A percentile compares a stretch with the other conserved stretches of the same genome.
Evolutionary conservation across 371 early-diverging fungal species (phyloP).

Genomic region (Vairimorpha necatrix): DNA sequence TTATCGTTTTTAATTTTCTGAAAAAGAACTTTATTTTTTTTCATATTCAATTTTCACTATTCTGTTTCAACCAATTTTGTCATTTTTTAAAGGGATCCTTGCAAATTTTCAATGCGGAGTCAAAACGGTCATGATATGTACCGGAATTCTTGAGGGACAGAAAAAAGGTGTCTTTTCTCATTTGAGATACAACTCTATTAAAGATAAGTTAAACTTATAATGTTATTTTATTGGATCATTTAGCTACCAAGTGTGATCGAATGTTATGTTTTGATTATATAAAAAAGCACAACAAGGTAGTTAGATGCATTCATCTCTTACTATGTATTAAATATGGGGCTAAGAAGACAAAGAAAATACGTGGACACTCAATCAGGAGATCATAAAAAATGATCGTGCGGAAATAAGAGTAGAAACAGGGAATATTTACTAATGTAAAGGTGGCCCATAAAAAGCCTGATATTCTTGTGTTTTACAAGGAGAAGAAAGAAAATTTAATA

Average conservation of each 20-base stretch:
- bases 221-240: conserved; percentile 8
- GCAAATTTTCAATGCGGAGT: no score
- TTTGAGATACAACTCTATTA: no score
- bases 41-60: no score
- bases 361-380: conserved; percentile 11
- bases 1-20: no score
- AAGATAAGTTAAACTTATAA: no score
- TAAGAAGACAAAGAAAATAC: background rate
- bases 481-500: conserved; percentile 6
- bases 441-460: background rate
- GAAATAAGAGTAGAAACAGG: conserved; percentile 3
- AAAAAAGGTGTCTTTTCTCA: no score
- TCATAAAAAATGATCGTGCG: background rate
- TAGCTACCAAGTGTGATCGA: conserved; percentile 1
- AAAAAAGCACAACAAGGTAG: background rate
- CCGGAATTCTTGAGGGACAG: no score
- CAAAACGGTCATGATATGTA: no score
- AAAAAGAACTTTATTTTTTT: no score
- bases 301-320: conserved; percentile 3
- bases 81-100: no score
- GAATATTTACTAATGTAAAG: background rate
- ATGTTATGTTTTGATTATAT: conserved; percentile 1
- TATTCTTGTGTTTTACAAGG: background rate
- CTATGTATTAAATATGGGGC: background rate
- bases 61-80: no score